Base-by-base conservation (phyloP, 2,329 filamentous ascomycete genomes). In the Botrytis fragariae region DNA sequence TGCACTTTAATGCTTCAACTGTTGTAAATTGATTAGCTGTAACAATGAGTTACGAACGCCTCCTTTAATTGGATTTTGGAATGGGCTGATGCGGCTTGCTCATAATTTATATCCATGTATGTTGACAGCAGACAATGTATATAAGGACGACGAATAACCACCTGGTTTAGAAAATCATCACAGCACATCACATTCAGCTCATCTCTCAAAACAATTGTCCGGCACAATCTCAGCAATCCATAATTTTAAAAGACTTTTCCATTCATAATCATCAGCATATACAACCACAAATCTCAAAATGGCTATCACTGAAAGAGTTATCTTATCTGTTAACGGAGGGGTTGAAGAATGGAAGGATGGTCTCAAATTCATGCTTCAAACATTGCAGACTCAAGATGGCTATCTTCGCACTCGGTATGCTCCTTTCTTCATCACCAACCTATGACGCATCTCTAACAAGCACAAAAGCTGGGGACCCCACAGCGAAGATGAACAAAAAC, bases 281-380 rank as follows among this genome's bases (percentile, higher is more conserved):
- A n/a, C 35, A 25, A 72, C 29, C 29, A 16, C 29, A 74, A 14
- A 22, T 69, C 16, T 76, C 75, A 75, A 72, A 59, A 77, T 77
- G 75, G 54, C 75, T 71, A 65, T 76, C 72, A 76, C 75, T 37
- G 73, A 76, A 67, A 73, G 74, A 73, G 61, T 77, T 60, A 78
- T 78, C 42, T 75, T 81, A 64, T 75, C 78, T 37, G 77, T 78
- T 42, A 75, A 74, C 37, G 77, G 77, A 22, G 75, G 75, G 62
- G 75, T 79, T n/a, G 74, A 79, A 20, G 73, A 77, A 45, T 81
- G 79, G 78, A 80, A 80, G 71, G 77, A 79, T 29, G 69, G 74
- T 20, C 75, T 80, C 69, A 79, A 79, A 71, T 75, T 73, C 64
- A 74, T 80, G 69, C 77, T 80, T n/a, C 74, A 80, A 71, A 74